A percentile compares a stretch with the other conserved stretches of the same genome.
Evolutionary conservation across 176 grass and related monocot species (phyloP).

Genomic region (Carex littledalei): DNA sequence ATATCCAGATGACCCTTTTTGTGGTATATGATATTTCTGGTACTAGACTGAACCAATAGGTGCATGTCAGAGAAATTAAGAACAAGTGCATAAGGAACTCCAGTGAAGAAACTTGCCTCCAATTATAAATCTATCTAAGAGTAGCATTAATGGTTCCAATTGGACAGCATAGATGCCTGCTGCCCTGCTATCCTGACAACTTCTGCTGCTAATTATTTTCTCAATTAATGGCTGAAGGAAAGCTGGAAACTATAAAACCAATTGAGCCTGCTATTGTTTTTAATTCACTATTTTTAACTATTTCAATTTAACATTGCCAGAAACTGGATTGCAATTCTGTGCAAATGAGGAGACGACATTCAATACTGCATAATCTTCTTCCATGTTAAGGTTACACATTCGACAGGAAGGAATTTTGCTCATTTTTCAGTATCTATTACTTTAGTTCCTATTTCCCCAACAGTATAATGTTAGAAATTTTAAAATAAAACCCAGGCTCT

Average conservation of each 20-base stretch:
- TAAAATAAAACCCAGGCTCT: not conserved
- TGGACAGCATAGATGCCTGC: not conserved
- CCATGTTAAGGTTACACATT: too few relatives aligned
- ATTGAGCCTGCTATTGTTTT: not conserved
- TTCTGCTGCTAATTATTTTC: not conserved
- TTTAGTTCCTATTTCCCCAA: not conserved
- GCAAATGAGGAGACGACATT: too few relatives aligned
- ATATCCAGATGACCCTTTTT: too few relatives aligned
- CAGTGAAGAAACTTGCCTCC: not conserved
- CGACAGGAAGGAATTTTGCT: too few relatives aligned
- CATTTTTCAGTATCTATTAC: too few relatives aligned
- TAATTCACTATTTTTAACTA: not conserved
- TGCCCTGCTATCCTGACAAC: not conserved
- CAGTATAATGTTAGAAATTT: not conserved
- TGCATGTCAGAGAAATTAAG: not conserved
- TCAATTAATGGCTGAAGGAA: not conserved
- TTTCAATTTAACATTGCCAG: not conserved
- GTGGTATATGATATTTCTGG: too few relatives aligned
- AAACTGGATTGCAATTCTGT: not conserved
- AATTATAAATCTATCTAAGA: not conserved
- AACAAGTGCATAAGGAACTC: not conserved
- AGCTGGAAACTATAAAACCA: not conserved
- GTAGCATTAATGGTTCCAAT: not conserved
- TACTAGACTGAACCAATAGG: too few relatives aligned
- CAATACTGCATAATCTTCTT: too few relatives aligned